A percentile compares a stretch with the other conserved stretches of the same genome.
Conservation (phyloP, 2,329 filamentous ascomycete genomes). For the Diaporthe citrichinensis region DNA sequence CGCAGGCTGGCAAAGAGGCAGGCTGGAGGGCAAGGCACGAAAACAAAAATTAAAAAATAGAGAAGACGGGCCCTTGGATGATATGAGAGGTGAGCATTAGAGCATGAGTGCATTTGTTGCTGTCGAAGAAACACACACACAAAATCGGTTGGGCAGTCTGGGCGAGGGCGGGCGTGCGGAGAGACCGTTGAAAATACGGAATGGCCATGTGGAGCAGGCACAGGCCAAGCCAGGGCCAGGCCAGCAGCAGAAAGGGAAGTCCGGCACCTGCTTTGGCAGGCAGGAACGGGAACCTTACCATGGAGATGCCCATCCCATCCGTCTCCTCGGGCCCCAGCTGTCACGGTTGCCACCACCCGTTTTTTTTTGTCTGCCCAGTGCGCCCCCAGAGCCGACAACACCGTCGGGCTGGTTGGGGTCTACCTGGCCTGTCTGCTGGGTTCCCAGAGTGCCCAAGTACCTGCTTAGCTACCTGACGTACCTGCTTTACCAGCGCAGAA, state of each 20-base stretch:
- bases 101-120: not conserved
- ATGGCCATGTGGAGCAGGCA: constrained; percentile 28
- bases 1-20: not conserved
- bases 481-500: not conserved
- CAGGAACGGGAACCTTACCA: constrained; percentile 22
- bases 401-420: not conserved
- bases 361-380: constrained; percentile 17
- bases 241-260: constrained; percentile 12
- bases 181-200: constrained; percentile 34
- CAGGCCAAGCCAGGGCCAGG: constrained; percentile 10
- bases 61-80: not conserved
- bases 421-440: not conserved
- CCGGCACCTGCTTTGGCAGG: constrained; percentile 13
- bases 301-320: constrained; percentile 14
- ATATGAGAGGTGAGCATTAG: not conserved
- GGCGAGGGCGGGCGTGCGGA: constrained; percentile 28
- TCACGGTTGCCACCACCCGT: constrained; percentile 19
- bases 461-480: not conserved
- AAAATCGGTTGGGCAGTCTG: constrained; percentile 1
- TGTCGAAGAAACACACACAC: constrained; percentile 4
- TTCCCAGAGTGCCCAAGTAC: not conserved
- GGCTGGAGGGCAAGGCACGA: not conserved
- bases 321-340: constrained; percentile 23
- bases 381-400: constrained; percentile 1
- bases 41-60: too few relatives aligned